Evolutionary conservation across 139 green algal species (phyloP).

Genomic region (Axilococcus clingmanii): DNA sequence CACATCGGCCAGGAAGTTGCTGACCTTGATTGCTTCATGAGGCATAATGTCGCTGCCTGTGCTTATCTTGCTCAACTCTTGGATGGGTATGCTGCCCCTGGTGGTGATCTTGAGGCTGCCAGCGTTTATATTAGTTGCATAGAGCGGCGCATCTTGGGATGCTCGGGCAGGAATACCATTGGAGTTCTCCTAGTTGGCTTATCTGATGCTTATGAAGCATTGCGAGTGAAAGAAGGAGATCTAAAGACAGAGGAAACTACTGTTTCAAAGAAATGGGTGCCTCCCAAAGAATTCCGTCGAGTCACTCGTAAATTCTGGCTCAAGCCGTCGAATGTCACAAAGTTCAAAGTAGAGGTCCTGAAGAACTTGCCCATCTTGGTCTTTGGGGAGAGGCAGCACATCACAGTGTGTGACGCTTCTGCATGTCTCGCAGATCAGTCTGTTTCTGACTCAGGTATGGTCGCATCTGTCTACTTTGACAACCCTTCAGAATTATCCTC

Average conservation of each 20-base stretch:
- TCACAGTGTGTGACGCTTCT: slow-evolving; percentile 5
- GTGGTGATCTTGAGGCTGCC: neutral
- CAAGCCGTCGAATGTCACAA: slow-evolving; percentile 40
- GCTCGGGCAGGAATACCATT: no score
- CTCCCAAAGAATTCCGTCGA: slow-evolving; percentile 42
- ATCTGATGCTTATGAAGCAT: slow-evolving; percentile 24
- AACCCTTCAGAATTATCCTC: slow-evolving; percentile 28
- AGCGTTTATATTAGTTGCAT: neutral
- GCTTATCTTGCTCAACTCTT: slow-evolving; percentile 13
- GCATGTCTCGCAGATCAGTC: neutral
- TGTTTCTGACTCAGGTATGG: neutral
- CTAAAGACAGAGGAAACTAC: neutral
- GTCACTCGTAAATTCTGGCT: slow-evolving; percentile 78
- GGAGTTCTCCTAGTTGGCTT: slow-evolving; percentile 27
- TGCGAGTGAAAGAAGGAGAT: neutral
- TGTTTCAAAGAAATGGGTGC: slow-evolving; percentile 9
- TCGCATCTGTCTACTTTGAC: slow-evolving; percentile 69
- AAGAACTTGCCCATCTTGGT: slow-evolving; percentile 73
- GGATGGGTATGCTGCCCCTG: neutral
- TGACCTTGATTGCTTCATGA: slow-evolving; percentile 19
- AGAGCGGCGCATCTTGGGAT: neutral
- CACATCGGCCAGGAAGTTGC: slow-evolving; percentile 12
- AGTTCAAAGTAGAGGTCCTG: slow-evolving; percentile 50
- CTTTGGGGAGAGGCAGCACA: slow-evolving; percentile 36
- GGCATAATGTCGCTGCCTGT: slow-evolving; percentile 20